Base-by-base conservation (phyloP, 2,329 filamentous ascomycete species). In the Ilyonectria robusta region DNA sequence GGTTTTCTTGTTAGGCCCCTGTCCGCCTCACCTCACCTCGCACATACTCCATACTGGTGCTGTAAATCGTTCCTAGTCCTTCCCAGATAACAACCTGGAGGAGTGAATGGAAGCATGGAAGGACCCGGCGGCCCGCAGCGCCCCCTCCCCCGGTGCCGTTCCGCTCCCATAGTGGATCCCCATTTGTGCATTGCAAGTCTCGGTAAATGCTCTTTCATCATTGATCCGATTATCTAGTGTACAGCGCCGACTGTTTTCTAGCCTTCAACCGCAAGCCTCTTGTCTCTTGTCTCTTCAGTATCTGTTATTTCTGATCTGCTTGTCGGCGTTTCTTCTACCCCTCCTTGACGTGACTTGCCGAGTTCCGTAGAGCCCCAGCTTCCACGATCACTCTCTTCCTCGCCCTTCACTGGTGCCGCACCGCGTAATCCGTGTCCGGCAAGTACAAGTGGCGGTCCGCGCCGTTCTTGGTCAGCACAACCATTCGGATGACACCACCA, bases 401-500 rank as follows among this genome's bases (percentile, higher is more conserved):
- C 65, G 40, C 57, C 71, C 68, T 72, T 81, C 83, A 80, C 88
- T 92, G 73, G 87, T 95, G 80, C 89, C 87, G 84, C 75, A 88
- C 93, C 71, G 88, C 86, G 85, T 99, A 99, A 77, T 92, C 90
- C 78, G 93, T 93, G 85, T 99, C 95, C 48, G 96, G 96, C 78
- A 99, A 88, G 82, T 98, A 99, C 80, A 99, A 84, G 86, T 98
- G 96, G 84, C 96, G 90, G 83, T 96, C 91, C 7, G 95, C 95
- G 40, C 96, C 96, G 79, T 93, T 90, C 77, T 91, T 91, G 70
- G 95, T 99, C 83, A 99, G 84, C 66, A 99, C 96, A 69, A 98
- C 95, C 93, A 99, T 94, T 75, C 96, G 91, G 78, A 99, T 99
- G 67, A 99, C 96, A 84, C 96, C 96, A 73, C 96, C 96, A 3